Percentiles rank a stretch among this genome's conserved stretches.
phyloP scores from a whole-genome alignment of 768 basidiomycete genomes.

The Macrolepiota albuminosa region DNA sequence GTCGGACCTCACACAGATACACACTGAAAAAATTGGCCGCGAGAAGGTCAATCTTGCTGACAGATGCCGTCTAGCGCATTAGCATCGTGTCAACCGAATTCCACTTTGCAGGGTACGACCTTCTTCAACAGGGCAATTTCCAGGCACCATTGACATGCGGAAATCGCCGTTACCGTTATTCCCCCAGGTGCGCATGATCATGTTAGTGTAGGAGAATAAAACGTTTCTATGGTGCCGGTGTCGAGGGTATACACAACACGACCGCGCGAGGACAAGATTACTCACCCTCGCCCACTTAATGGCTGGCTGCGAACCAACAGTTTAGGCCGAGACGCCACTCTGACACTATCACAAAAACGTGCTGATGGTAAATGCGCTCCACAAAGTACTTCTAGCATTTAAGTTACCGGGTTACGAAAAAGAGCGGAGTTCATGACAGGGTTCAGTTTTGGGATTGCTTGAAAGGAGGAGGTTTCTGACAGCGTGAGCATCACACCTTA shows the following conservation, averaged over 20 bases:
- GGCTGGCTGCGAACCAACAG: neutral
- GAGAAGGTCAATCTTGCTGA: conserved; percentile 1
- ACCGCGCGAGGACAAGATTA: neutral
- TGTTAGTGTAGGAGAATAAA: neutral
- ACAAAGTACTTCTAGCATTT: conserved; percentile 3
- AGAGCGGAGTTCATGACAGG: neutral
- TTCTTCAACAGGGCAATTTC: conserved; percentile 4
- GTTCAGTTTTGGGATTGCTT: neutral
- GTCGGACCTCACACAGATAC: conserved; percentile 8
- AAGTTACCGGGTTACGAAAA: conserved; percentile 2
- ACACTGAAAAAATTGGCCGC: neutral
- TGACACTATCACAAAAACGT: conserved; percentile 1
- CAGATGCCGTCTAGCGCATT: conserved; percentile 9
- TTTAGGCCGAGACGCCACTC: neutral
- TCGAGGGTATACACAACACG: neutral
- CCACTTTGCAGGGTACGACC: conserved; percentile 6
- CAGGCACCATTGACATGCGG: conserved; percentile 5
- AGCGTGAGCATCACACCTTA: conserved; percentile 6
- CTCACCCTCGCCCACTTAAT: neutral
- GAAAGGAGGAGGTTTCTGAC: conserved; percentile 6
- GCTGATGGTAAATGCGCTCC: conserved; percentile 12
- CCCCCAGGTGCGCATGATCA: conserved; percentile 4
- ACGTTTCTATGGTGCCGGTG: conserved; percentile 4
- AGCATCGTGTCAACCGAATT: neutral
- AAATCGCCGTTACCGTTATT: conserved; percentile 2